Conservation (phyloP, 179 eudicot genomes). For the Carnegiea gigantea region DNA sequence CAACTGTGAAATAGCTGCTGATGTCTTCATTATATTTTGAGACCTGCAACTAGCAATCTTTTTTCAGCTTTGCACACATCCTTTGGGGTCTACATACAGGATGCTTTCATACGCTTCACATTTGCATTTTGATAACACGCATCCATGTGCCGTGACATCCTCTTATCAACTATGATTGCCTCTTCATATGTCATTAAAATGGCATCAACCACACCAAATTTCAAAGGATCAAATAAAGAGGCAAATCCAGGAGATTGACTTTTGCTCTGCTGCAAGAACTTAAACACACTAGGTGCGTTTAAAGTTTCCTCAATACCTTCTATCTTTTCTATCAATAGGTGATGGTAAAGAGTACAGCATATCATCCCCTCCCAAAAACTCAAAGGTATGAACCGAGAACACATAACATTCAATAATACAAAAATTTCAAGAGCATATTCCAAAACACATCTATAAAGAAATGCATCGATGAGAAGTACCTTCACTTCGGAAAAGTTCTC, state of each 20-base stretch:
- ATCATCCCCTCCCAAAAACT: background rate
- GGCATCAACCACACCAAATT: background rate
- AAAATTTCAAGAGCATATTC: background rate
- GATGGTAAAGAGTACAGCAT: background rate
- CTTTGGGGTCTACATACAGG: background rate
- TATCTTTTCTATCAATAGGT: background rate
- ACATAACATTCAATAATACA: background rate
- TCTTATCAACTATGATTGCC: too few species aligned
- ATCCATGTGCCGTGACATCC: background rate
- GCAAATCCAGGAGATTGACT: background rate
- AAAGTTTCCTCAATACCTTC: background rate
- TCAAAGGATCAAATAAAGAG: background rate
- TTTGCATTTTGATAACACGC: background rate
- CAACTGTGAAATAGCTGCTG: too few species aligned
- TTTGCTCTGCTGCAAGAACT: background rate
- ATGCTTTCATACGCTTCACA: background rate
- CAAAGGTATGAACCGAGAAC: background rate
- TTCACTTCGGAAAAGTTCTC: conserved; percentile 27
- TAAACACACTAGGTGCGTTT: background rate
- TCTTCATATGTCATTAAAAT: too few species aligned
- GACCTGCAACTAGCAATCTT: background rate
- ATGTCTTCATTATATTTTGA: too few species aligned
- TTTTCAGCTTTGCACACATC: background rate
- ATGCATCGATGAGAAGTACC: conserved; percentile 32
- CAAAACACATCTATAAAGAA: background rate